A percentile compares a stretch with the other conserved stretches of the same genome.
Evolutionary conservation across 176 grass and related monocot genomes (phyloP).

Genomic region (Bothriochloa decipiens): DNA sequence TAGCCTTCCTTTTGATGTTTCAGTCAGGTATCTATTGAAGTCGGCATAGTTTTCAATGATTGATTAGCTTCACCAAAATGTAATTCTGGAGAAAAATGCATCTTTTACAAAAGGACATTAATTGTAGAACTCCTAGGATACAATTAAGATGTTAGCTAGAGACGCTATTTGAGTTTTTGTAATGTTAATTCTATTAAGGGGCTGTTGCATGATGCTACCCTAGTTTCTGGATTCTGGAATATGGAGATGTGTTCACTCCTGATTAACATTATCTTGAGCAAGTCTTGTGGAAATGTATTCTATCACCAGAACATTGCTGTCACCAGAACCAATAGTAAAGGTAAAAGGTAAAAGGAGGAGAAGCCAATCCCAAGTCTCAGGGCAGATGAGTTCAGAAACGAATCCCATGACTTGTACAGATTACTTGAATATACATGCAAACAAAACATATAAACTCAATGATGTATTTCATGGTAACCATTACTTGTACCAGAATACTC

Average conservation of each 20-base stretch:
- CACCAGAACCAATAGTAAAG: too few relatives aligned
- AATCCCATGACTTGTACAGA: neutral
- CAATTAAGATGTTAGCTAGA: neutral
- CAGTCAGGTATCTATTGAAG: neutral
- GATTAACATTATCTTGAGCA: neutral
- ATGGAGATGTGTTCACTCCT: neutral
- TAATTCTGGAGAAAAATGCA: neutral
- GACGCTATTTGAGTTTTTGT: conserved; percentile 1
- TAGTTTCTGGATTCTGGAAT: neutral
- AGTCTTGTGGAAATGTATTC: neutral
- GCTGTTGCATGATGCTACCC: neutral
- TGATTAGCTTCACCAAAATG: neutral
- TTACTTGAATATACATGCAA: neutral
- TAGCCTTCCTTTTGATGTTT: neutral
- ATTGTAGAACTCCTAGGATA: neutral
- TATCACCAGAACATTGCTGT: too few relatives aligned
- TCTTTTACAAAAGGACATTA: neutral
- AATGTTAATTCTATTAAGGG: neutral
- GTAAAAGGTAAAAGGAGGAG: too few relatives aligned
- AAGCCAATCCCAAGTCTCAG: neutral
- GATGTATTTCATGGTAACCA: neutral
- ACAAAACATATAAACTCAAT: neutral
- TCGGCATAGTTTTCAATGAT: neutral
- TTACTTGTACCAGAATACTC: neutral
- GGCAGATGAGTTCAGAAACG: neutral